phyloP scores from a whole-genome alignment of 2,329 filamentous ascomycete species.

The Meredithiella fracta region DNA sequence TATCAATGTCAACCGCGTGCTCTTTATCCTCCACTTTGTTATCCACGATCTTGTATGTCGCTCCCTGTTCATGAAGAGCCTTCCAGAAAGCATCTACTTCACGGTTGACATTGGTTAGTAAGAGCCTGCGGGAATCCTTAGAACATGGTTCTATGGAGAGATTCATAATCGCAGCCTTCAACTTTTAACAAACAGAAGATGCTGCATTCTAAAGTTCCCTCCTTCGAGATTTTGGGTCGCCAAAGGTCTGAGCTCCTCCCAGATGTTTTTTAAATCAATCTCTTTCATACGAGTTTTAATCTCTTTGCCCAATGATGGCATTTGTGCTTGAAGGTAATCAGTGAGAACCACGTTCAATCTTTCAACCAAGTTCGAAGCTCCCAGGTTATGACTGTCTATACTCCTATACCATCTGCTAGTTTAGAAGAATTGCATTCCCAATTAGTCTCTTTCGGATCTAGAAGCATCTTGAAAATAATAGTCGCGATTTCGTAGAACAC shows the following conservation, averaged over 20 bases:
- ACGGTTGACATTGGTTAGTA: background rate
- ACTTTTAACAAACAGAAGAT: too few species aligned
- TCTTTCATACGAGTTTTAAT: too few species aligned
- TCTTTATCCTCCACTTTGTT: background rate
- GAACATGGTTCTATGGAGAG: too few species aligned
- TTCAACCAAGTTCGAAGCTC: slow-evolving; percentile 16
- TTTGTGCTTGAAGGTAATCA: slow-evolving; percentile 19
- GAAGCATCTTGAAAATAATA: slow-evolving; percentile 14
- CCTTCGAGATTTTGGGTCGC: too few species aligned
- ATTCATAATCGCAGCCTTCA: too few species aligned
- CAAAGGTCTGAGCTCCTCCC: too few species aligned
- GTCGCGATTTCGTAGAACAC: slow-evolving; percentile 23
- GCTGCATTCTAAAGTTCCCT: too few species aligned
- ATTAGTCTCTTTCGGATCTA: slow-evolving; percentile 20
- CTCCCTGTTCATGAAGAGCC: background rate
- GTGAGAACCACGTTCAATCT: slow-evolving; percentile 18
- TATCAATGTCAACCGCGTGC: background rate
- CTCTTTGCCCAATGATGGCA: slow-evolving; percentile 18
- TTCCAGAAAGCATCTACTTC: background rate
- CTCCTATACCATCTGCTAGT: slow-evolving; percentile 22
- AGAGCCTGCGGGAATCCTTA: background rate
- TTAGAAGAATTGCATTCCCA: slow-evolving; percentile 27
- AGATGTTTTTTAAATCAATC: too few species aligned
- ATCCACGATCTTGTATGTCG: background rate
- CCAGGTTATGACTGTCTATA: slow-evolving; percentile 15